Evolutionary conservation across 2,329 filamentous ascomycete species (phyloP).

Genomic region (Triangularia setosa): DNA sequence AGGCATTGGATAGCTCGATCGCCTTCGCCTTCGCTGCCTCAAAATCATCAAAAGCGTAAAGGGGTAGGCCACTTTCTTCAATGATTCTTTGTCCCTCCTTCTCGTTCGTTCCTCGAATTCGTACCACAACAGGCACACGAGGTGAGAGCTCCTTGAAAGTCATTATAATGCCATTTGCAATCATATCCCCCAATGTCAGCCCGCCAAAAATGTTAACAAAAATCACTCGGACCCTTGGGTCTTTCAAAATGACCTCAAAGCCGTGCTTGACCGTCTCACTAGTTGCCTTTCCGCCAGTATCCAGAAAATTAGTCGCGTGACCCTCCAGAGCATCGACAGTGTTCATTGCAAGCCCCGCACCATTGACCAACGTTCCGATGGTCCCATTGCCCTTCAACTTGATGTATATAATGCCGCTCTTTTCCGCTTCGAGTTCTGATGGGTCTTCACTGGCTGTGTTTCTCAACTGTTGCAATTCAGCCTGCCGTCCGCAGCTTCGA

Average conservation of each 20-base stretch:
- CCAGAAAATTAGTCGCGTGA: constrained; percentile 75
- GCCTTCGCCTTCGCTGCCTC: constrained; percentile 67
- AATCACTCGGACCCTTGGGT: constrained; percentile 66
- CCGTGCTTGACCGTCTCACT: constrained; percentile 72
- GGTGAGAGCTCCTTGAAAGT: constrained; percentile 67
- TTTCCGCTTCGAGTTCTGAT: constrained; percentile 40
- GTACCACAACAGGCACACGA: constrained; percentile 70
- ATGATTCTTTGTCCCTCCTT: constrained; percentile 66
- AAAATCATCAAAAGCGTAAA: constrained; percentile 71
- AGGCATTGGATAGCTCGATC: constrained; percentile 45
- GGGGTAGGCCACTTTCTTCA: constrained; percentile 60
- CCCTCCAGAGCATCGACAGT: constrained; percentile 78
- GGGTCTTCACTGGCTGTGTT: constrained; percentile 33
- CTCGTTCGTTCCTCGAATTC: constrained; percentile 73
- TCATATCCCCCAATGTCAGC: constrained; percentile 74
- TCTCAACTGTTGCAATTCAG: constrained; percentile 36
- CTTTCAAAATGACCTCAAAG: constrained; percentile 69
- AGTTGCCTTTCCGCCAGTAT: constrained; percentile 86
- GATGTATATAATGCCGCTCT: constrained; percentile 75
- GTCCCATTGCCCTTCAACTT: constrained; percentile 53
- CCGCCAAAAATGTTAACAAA: constrained; percentile 56
- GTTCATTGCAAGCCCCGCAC: constrained; percentile 87
- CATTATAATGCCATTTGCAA: constrained; percentile 68
- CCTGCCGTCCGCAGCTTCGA: constrained; percentile 35
- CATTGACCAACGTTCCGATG: constrained; percentile 83